Evolutionary conservation across 441 rosid species (phyloP), one percentile per base, ranked within the genome.

Genomic region (Pelargonium fulgidum): DNA sequence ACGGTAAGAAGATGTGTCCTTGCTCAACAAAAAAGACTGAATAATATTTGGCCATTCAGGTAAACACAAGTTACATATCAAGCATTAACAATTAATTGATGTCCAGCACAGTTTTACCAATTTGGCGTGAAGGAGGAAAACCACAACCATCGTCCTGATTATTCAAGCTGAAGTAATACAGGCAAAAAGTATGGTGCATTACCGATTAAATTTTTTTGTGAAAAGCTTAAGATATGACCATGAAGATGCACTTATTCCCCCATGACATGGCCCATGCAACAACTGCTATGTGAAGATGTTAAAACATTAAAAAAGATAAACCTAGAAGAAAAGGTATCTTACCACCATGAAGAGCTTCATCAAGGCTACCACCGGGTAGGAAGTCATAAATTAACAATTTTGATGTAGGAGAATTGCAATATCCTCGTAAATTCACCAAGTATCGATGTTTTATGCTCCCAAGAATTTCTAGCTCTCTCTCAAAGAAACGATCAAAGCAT

Each of bases 301-400:
- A 45, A 39, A 45, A 45, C 13, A 45, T n/a, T 45, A 45, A 59
- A 39, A 6, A 9, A 39, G 42, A 39, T 36, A 36, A 39, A 39
- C 42, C 42, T 39, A 39, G n/a, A 20, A 59, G 20, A 58, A 6
- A 19, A 20, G 33, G 63, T 2, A 70, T 73, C 85, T 77, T 79
- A 95, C 41, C 41, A 36, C 98, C 98, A 63, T 95, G 97, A 81
- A 95, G 99, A 61, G 92, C 95, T 86, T 88, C 96, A 77, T 92
- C 99, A 65, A 94, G 97, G 84, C 93, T 94, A 74, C 99, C 99
- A 67, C 99, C 98, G 64, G 98, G 80, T 63, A 94, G 83, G 83
- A 76, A 94, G 79, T 94, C 97, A 78, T 94, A 94, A 45, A 94
- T 86, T 70, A 94, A 81, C 73, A 92, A 82, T 78, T 94, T 94